Evolutionary conservation across 2,329 filamentous ascomycete species (phyloP).

Genomic region (Bipolaris sorokiniana): DNA sequence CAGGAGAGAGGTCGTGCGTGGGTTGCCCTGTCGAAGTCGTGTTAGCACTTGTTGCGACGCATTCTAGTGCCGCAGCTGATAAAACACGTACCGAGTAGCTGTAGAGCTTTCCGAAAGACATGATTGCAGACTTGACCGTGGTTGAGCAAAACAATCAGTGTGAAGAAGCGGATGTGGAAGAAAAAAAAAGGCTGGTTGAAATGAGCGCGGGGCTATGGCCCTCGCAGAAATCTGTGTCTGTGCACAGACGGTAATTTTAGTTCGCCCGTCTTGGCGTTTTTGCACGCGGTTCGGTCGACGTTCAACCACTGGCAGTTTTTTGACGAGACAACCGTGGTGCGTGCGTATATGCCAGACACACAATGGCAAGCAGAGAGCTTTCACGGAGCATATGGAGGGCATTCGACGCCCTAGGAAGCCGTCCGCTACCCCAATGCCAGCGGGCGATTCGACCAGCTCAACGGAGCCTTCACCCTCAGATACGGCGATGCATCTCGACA

Average conservation of each 20-base stretch:
- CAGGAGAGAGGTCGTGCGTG: conserved; percentile 85
- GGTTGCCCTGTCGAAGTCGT: conserved; percentile 70
- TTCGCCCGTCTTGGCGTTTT: conserved; percentile 27
- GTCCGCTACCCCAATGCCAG: conserved; percentile 30
- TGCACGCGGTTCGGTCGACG: conserved; percentile 14
- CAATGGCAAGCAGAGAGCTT: conserved; percentile 44
- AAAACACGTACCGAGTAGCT: conserved; percentile 66
- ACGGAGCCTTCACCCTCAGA: conserved; percentile 24
- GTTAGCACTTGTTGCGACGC: conserved; percentile 35
- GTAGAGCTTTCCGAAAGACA: conserved; percentile 99
- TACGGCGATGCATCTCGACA: conserved; percentile 44
- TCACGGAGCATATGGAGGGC: conserved; percentile 37
- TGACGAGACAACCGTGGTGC: conserved; percentile 12
- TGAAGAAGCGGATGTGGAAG: conserved; percentile 27
- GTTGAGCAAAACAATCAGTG: conserved; percentile 40
- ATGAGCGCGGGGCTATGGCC: conserved; percentile 27
- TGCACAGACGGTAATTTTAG: conserved; percentile 38
- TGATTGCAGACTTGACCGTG: conserved; percentile 60
- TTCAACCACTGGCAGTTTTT: conserved; percentile 12
- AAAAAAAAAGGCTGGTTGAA: conserved; percentile 38
- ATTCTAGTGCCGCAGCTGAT: conserved; percentile 5
- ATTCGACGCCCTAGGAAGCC: conserved; percentile 30
- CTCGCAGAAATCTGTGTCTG: conserved; percentile 14
- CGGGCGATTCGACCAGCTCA: conserved; percentile 28
- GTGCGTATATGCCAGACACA: conserved; percentile 13